Percentiles rank a stretch among this genome's conserved stretches.
Conservation (phyloP, 2,329 filamentous ascomycete species). For the Fusarium equiseti region DNA sequence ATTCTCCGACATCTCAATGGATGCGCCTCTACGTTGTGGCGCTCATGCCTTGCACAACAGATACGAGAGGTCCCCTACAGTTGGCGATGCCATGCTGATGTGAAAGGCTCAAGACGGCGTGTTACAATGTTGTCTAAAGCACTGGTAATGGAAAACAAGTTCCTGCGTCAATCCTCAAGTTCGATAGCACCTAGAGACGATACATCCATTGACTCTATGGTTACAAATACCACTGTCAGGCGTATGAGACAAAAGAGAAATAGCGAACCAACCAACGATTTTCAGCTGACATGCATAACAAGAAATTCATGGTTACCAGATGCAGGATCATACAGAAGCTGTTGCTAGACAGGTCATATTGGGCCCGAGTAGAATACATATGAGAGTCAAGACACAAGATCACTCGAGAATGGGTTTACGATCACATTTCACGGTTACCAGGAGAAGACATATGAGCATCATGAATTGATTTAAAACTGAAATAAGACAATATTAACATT, state of each 20-base stretch:
- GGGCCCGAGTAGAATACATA: not conserved
- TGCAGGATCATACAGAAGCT: not conserved
- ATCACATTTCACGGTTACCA: not conserved
- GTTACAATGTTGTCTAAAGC: not conserved
- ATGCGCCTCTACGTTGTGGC: not conserved
- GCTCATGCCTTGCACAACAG: not conserved
- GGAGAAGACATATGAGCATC: conserved; percentile 3
- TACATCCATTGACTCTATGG: not conserved
- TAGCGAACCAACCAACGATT: not conserved
- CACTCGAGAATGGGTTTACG: not conserved
- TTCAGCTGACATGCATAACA: not conserved
- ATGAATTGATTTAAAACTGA: conserved; percentile 37
- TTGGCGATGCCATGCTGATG: not conserved
- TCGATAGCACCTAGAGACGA: not conserved
- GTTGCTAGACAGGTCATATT: not conserved
- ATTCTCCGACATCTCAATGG: not conserved
- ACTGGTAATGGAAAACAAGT: not conserved
- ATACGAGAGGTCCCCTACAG: not conserved
- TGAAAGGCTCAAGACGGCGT: not conserved
- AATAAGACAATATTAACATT: conserved; percentile 51
- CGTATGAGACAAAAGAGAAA: not conserved
- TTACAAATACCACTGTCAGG: not conserved
- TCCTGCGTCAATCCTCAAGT: not conserved
- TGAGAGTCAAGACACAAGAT: not conserved
- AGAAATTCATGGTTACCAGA: not conserved